Percentiles rank a stretch among this genome's conserved stretches.
Evolutionary conservation across 768 basidiomycete species (phyloP).

Genomic region (Leccinum rimulosum): DNA sequence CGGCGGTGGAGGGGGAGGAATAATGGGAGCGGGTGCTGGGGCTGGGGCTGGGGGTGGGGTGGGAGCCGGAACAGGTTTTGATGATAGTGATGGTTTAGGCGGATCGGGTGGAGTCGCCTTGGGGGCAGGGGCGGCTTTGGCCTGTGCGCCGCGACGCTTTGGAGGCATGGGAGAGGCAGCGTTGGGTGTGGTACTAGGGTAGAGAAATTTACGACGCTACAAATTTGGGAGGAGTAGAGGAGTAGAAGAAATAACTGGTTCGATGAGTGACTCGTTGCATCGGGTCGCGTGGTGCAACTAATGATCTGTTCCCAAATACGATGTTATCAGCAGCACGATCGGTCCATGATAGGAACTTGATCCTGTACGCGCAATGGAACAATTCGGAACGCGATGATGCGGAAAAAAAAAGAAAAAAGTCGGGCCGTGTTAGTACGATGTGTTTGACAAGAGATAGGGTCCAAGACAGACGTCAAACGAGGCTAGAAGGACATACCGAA

Average conservation of each 20-base stretch:
- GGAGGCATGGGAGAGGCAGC: slow-evolving; percentile 22
- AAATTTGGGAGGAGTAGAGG: slow-evolving; percentile 11
- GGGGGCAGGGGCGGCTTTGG: slow-evolving; percentile 13
- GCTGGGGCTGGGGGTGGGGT: slow-evolving; percentile 4
- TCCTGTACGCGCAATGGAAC: slow-evolving; percentile 18
- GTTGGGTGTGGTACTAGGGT: neutral
- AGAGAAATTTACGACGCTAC: slow-evolving; percentile 17
- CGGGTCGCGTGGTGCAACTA: slow-evolving; percentile 23
- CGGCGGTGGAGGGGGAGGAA: slow-evolving; percentile 14
- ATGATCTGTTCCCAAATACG: slow-evolving; percentile 23
- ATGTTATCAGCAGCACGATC: slow-evolving; percentile 31
- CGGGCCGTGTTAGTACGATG: slow-evolving; percentile 5
- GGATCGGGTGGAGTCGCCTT: slow-evolving; percentile 13
- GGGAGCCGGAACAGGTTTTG: slow-evolving; percentile 13
- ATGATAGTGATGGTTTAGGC: slow-evolving; percentile 9
- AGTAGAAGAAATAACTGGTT: slow-evolving; percentile 18
- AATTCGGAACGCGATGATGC: slow-evolving; percentile 17
- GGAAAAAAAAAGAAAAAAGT: slow-evolving; percentile 2
- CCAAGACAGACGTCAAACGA: neutral
- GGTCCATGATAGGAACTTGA: slow-evolving; percentile 32
- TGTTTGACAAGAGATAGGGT: neutral
- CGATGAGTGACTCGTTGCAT: slow-evolving; percentile 28
- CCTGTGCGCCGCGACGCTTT: slow-evolving; percentile 26
- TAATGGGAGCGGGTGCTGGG: neutral
- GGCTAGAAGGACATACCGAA: slow-evolving; percentile 6